Conservation (phyloP, 2,329 filamentous ascomycete genomes). For the Epichloe aotearoae region DNA sequence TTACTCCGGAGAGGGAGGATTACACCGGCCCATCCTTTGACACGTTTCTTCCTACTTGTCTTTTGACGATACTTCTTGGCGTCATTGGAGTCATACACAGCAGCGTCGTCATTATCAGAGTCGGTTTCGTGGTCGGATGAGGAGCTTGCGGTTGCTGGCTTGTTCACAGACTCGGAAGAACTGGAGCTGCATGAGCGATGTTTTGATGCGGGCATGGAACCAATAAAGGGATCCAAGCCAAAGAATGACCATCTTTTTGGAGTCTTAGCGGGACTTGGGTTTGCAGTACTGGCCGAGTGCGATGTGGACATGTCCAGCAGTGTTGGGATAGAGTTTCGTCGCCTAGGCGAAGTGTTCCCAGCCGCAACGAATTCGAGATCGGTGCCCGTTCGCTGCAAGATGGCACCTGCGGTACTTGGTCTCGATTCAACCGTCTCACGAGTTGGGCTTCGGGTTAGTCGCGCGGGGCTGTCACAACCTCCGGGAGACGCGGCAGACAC, state of each 20-base stretch:
- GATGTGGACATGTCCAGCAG: conserved; percentile 29
- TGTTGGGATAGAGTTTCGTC: conserved; percentile 47
- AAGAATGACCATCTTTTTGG: conserved; percentile 50
- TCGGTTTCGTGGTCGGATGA: conserved; percentile 26
- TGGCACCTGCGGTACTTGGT: conserved; percentile 59
- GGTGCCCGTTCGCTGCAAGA: conserved; percentile 37
- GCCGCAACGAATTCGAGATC: conserved; percentile 9
- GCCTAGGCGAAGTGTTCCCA: conserved; percentile 25
- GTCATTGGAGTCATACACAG: conserved; percentile 9
- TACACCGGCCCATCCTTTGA: conserved; percentile 58
- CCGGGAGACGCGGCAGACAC: conserved; percentile 42
- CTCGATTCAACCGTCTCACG: conserved; percentile 35
- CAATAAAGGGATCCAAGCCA: conserved; percentile 41
- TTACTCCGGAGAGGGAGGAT: conserved; percentile 48
- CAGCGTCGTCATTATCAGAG: conserved; percentile 11
- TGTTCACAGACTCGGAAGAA: conserved; percentile 27
- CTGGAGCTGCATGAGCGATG: conserved; percentile 33
- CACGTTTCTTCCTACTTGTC: conserved; percentile 46
- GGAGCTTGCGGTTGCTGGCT: conserved; percentile 15
- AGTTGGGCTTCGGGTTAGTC: conserved; percentile 26
- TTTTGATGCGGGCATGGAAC: conserved; percentile 32
- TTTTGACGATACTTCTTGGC: conserved; percentile 21
- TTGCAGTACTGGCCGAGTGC: conserved; percentile 20
- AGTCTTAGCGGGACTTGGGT: conserved; percentile 36
- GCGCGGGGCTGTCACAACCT: conserved; percentile 26